Conservation (phyloP, 73 alveolate species). For the Paramecium caudatum region DNA sequence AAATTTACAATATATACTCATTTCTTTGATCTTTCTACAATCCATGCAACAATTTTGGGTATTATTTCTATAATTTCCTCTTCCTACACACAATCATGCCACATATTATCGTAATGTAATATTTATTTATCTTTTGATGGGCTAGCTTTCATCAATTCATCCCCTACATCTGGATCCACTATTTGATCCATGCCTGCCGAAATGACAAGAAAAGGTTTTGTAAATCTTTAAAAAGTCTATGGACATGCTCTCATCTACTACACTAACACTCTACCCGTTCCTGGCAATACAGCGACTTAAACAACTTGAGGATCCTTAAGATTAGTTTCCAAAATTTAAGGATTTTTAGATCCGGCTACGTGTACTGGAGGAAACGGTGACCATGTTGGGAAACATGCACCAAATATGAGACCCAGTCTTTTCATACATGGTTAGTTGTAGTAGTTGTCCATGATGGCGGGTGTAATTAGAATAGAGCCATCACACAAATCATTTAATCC, state of each 20-base stretch:
- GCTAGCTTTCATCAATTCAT: slow-evolving; percentile 1
- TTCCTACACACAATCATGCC: slow-evolving; percentile 42
- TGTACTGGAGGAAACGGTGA: background rate
- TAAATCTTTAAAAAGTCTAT: background rate
- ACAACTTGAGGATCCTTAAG: slow-evolving; percentile 3
- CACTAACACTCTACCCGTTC: slow-evolving; percentile 2
- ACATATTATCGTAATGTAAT: slow-evolving; percentile 46
- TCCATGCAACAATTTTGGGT: slow-evolving; percentile 45
- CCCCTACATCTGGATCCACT: slow-evolving; percentile 53
- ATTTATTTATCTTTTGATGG: slow-evolving; percentile 47
- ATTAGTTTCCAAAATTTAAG: slow-evolving; percentile 21
- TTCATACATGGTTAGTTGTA: slow-evolving; percentile 12
- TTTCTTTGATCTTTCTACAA: slow-evolving; percentile 1
- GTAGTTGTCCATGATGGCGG: slow-evolving; percentile 45
- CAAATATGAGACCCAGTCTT: background rate
- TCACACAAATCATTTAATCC: slow-evolving; percentile 17
- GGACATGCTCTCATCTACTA: slow-evolving; percentile 6
- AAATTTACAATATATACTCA: too few relatives aligned
- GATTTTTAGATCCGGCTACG: slow-evolving; percentile 26
- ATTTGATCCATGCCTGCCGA: slow-evolving; percentile 45
- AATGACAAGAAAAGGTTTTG: slow-evolving; percentile 2
- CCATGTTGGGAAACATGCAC: slow-evolving; percentile 32
- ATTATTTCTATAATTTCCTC: slow-evolving; percentile 34
- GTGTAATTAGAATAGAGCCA: slow-evolving; percentile 29
- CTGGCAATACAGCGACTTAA: slow-evolving; percentile 3